These are phyloP conservation scores for Backusella sp. DNA, from an alignment of 192 early-diverging fungal species.

Conservation along the genomic window DNA sequence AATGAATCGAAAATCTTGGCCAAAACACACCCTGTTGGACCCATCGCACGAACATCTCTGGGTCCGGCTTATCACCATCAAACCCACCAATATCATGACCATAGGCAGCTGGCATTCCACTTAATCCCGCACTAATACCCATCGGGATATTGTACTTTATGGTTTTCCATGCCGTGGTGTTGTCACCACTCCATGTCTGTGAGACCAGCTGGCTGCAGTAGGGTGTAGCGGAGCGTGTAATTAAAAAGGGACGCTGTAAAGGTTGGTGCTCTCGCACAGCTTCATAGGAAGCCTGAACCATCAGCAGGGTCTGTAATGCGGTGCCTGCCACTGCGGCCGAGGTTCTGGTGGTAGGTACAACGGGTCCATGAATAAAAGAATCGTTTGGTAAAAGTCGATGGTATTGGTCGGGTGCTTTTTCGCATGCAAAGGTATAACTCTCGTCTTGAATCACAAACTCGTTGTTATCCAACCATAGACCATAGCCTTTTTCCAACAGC, in stretches of 20 bases:
- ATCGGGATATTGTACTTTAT: conserved; percentile 62
- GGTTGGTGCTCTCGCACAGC: conserved; percentile 43
- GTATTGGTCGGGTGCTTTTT: conserved; percentile 23
- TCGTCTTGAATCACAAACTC: conserved; percentile 35
- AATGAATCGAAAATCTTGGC: conserved; percentile 62
- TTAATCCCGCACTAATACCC: conserved; percentile 51
- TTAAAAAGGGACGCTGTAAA: conserved; percentile 46
- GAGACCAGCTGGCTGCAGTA: conserved; percentile 47
- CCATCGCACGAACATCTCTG: conserved; percentile 62
- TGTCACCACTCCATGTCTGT: conserved; percentile 63
- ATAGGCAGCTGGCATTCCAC: conserved; percentile 47
- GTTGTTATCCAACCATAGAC: conserved; percentile 65
- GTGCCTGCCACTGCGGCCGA: conserved; percentile 38
- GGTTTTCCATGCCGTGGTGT: conserved; percentile 56
- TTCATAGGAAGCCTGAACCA: conserved; percentile 57
- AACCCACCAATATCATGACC: conserved; percentile 67
- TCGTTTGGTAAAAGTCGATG: background rate
- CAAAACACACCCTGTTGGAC: conserved; percentile 57
- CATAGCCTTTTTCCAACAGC: conserved; percentile 49
- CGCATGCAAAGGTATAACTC: conserved; percentile 44
- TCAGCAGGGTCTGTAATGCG: conserved; percentile 51
- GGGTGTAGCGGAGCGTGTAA: conserved; percentile 49
- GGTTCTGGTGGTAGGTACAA: background rate
- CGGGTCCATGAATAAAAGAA: background rate
- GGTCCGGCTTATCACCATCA: conserved; percentile 48